Percentiles rank a stretch among this genome's conserved stretches.
These are phyloP conservation scores for Pythium volutum DNA, from an alignment of 352 stramenopile genomes.

Conservation along the genomic window DNA sequence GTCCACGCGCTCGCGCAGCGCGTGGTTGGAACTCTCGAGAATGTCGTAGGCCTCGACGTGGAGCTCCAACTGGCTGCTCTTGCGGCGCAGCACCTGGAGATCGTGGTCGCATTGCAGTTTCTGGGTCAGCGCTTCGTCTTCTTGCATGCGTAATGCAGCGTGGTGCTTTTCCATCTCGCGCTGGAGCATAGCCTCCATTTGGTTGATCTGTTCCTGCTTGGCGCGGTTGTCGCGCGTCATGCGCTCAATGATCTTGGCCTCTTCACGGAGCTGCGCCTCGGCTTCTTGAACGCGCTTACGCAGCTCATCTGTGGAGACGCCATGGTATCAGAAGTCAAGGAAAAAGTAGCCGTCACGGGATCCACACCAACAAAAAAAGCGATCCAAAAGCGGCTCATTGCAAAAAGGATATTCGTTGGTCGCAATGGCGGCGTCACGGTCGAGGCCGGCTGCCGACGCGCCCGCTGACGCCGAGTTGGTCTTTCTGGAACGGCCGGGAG, in stretches of 20 bases:
- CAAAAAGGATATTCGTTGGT: constrained; percentile 74
- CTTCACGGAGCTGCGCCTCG: constrained; percentile 67
- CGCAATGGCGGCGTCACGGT: constrained; percentile 47
- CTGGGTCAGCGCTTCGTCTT: too few relatives aligned
- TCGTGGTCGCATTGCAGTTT: constrained; percentile 56
- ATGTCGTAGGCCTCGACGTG: constrained; percentile 74
- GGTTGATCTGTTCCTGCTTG: constrained; percentile 70
- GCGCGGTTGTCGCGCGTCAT: constrained; percentile 72
- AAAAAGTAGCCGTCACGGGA: background rate
- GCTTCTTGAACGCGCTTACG: constrained; percentile 67
- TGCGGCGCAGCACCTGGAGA: constrained; percentile 54
- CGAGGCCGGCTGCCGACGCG: background rate
- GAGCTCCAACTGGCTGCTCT: constrained; percentile 56
- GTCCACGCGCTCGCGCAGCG: constrained; percentile 52
- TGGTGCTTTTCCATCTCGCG: constrained; percentile 65
- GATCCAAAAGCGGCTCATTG: background rate
- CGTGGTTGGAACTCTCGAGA: constrained; percentile 52
- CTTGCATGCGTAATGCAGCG: constrained; percentile 45
- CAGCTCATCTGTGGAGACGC: constrained; percentile 49
- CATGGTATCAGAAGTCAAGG: constrained; percentile 9
- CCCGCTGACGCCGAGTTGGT: constrained; percentile 11
- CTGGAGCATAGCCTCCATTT: constrained; percentile 59
- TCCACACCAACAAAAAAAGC: background rate
- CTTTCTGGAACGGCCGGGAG: constrained; percentile 20
- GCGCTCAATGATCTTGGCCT: constrained; percentile 80